phyloP scores from a whole-genome alignment of 1,139 yeast species.

The Geotrichum klebahnii region DNA sequence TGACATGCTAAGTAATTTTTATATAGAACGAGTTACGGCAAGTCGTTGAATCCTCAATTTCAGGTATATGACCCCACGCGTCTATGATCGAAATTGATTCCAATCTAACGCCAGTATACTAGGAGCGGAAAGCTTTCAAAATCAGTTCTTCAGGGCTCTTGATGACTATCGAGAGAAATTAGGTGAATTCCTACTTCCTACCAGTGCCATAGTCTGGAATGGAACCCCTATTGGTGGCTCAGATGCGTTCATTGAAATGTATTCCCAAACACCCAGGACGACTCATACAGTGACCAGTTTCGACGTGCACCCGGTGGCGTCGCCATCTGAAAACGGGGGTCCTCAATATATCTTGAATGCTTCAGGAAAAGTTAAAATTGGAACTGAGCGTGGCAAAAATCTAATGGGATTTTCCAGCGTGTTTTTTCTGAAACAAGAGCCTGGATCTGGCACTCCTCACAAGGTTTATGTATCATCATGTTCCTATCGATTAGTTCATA shows the following conservation, averaged over 20 bases:
- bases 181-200: conserved; percentile 29
- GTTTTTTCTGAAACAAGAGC: conserved; percentile 32
- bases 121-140: conserved; percentile 25
- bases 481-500: conserved; percentile 37
- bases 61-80: not conserved
- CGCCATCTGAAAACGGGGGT: conserved; percentile 13
- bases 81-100: not conserved
- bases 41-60: conserved; percentile 3
- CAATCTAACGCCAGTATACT: not conserved
- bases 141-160: conserved; percentile 33
- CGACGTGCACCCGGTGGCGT: conserved; percentile 40
- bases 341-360: conserved; percentile 32
- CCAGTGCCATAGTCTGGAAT: conserved; percentile 40
- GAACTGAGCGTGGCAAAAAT: conserved; percentile 33
- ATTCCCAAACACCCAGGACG: conserved; percentile 34
- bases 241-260: conserved; percentile 36
- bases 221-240: conserved; percentile 42
- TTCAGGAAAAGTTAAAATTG: conserved; percentile 36
- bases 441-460: conserved; percentile 22
- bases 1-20: conserved; percentile 1
- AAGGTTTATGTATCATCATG: conserved; percentile 33
- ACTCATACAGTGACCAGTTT: conserved; percentile 35
- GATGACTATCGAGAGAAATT: conserved; percentile 32
- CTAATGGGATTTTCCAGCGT: conserved; percentile 37
- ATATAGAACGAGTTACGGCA: conserved; percentile 6